phyloP scores from a whole-genome alignment of 352 stramenopile species.

The Aphanomyces stellatus region DNA sequence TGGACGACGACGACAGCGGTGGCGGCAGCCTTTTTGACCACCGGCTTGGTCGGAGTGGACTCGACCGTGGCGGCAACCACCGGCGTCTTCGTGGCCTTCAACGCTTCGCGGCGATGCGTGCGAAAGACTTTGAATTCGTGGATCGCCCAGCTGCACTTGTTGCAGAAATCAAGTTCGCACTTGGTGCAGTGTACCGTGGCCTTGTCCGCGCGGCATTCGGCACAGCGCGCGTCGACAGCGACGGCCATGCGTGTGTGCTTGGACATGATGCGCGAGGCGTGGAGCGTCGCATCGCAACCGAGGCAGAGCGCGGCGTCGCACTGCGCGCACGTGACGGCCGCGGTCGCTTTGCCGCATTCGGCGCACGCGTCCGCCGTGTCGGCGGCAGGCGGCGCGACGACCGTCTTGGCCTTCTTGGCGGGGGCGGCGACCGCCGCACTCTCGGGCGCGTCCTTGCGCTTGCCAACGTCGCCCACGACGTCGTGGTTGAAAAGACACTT shows the following conservation, averaged over 20 bases:
- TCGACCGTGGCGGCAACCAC: background rate
- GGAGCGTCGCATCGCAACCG: conserved; percentile 4
- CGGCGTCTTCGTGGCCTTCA: background rate
- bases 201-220: background rate
- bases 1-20: background rate
- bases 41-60: no score
- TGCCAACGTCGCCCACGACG: background rate
- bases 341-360: conserved; percentile 7
- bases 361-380: background rate
- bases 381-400: background rate
- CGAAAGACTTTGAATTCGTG: conserved; percentile 20
- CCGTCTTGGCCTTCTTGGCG: background rate
- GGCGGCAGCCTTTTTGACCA: no score
- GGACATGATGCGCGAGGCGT: conserved; percentile 18
- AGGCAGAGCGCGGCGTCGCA: background rate
- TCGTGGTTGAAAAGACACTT: background rate
- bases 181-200: conserved; percentile 13
- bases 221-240: background rate
- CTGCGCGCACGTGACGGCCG: background rate
- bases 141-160: conserved; percentile 13
- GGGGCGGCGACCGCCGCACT: background rate
- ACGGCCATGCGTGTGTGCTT: conserved; percentile 4
- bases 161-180: conserved; percentile 16
- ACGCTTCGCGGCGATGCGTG: conserved; percentile 11
- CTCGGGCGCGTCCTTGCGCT: background rate